phyloP scores from a whole-genome alignment of 306 rosid species.

The Acacia melanoxylon region DNA sequence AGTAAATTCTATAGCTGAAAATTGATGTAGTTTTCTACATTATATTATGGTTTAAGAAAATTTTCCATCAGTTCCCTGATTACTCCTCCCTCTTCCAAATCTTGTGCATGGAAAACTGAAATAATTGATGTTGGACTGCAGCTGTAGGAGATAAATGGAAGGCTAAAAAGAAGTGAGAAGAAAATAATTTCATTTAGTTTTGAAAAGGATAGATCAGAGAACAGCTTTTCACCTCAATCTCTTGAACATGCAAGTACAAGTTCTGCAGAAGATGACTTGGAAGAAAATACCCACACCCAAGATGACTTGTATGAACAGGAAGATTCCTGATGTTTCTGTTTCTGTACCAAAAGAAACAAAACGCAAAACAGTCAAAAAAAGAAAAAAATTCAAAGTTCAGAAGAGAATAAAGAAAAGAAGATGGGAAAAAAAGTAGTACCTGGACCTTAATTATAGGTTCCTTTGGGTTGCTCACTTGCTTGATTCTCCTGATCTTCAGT shows the following conservation, averaged over 20 bases:
- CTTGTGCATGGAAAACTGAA: not conserved
- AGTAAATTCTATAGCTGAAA: not conserved
- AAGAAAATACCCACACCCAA: constrained; percentile 16
- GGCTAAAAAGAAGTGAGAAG: constrained; percentile 10
- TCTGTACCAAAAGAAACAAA: constrained; percentile 32
- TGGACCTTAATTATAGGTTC: constrained; percentile 27
- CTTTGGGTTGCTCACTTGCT: constrained; percentile 2
- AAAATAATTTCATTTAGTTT: constrained; percentile 23
- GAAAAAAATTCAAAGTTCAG: not conserved
- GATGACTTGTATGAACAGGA: constrained; percentile 26
- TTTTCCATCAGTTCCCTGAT: not conserved
- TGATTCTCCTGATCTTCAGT: constrained; percentile 34
- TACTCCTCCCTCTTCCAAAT: not conserved
- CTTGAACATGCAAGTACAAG: constrained; percentile 27
- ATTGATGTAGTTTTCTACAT: not conserved
- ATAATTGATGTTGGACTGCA: not conserved
- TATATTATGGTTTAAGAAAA: not conserved
- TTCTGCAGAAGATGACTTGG: constrained; percentile 7
- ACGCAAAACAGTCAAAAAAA: constrained; percentile 21
- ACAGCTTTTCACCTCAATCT: constrained; percentile 30
- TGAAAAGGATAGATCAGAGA: not conserved
- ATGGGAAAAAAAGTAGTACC: not conserved
- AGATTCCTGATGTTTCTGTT: constrained; percentile 48
- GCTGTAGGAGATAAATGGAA: not conserved
- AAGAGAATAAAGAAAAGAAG: not conserved